phyloP scores from a whole-genome alignment of 73 alveolate genomes.

The Paramecium primaurelia region DNA sequence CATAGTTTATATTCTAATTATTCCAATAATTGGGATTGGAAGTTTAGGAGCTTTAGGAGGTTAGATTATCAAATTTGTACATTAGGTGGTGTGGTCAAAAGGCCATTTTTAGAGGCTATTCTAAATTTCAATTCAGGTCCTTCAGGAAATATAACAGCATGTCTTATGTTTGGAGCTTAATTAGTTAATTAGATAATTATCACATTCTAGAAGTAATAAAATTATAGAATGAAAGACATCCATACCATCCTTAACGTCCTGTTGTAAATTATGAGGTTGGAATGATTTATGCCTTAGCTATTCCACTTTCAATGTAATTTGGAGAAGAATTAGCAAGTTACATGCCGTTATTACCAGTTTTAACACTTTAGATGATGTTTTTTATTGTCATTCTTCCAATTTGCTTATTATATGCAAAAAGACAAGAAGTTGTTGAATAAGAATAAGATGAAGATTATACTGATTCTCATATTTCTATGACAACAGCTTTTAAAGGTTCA shows the following conservation, averaged over 20 bases:
- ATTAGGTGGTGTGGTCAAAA: slow-evolving; percentile 39
- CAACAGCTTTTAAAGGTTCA: neutral
- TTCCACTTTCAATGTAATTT: neutral
- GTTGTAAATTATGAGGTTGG: neutral
- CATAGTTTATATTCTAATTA: neutral
- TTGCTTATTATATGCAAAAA: neutral
- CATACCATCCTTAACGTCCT: neutral
- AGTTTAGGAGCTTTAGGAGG: slow-evolving; percentile 35
- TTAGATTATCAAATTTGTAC: neutral
- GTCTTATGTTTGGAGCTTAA: neutral
- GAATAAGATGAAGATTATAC: neutral
- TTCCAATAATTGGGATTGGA: slow-evolving; percentile 4
- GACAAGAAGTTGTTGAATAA: neutral
- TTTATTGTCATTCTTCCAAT: neutral
- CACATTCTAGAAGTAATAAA: neutral
- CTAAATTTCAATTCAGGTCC: neutral
- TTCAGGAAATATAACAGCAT: neutral
- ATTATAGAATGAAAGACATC: neutral
- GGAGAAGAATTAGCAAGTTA: neutral
- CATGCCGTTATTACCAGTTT: neutral
- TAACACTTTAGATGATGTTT: neutral
- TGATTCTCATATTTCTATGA: neutral
- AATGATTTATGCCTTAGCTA: slow-evolving; percentile 15
- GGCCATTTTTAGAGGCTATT: neutral
- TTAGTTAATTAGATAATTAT: neutral